Evolutionary conservation across 495 filamentous ascomycete genomes (phyloP).

Genomic region (Schizothecium vesticola): DNA sequence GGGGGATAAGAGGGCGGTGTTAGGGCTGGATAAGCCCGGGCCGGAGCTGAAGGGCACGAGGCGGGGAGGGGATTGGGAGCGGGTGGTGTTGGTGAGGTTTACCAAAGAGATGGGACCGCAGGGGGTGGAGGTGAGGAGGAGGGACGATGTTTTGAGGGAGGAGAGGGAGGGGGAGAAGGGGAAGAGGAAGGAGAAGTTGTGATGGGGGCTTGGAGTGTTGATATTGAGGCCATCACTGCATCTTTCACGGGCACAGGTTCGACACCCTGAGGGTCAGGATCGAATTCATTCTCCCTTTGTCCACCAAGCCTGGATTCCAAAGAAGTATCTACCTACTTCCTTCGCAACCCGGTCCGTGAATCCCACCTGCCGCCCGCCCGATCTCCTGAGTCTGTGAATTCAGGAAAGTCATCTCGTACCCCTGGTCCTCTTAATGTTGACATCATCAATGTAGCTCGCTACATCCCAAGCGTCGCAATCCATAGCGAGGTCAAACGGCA

Average conservation of each 20-base stretch:
- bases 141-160: slow-evolving; percentile 23
- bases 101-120: slow-evolving; percentile 40
- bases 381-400: background rate
- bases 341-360: background rate
- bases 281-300: background rate
- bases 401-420: too few species aligned
- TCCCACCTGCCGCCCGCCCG: background rate
- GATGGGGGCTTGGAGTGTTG: background rate
- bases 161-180: slow-evolving; percentile 2
- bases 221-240: background rate
- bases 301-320: background rate
- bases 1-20: slow-evolving; percentile 50
- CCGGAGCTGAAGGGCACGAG: slow-evolving; percentile 58
- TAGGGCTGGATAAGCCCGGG: slow-evolving; percentile 67
- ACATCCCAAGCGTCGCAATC: background rate
- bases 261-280: background rate
- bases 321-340: background rate
- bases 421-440: too few species aligned
- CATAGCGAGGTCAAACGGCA: background rate
- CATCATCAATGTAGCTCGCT: background rate
- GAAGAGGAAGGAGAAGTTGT: slow-evolving; percentile 8
- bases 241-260: background rate
- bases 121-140: slow-evolving; percentile 23
- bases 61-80: slow-evolving; percentile 63
- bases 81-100: slow-evolving; percentile 68